Evolutionary conservation across 2,329 filamentous ascomycete genomes (phyloP).

Genomic region (Salinomyces thailandicus): DNA sequence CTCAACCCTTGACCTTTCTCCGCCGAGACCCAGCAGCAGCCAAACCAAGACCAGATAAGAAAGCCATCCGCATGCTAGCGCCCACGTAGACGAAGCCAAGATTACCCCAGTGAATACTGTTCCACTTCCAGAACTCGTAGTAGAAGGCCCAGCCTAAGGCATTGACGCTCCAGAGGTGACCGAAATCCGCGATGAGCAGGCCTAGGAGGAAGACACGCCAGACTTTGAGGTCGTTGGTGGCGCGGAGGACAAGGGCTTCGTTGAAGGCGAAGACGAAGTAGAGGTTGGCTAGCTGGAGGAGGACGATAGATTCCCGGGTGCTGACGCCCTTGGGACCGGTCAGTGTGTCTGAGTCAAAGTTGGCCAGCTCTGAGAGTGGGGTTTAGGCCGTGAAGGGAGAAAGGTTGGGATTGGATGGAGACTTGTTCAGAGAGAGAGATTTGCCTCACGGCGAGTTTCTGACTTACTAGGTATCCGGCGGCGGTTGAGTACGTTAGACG

Average conservation of each 20-base stretch:
- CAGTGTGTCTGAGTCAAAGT: background rate
- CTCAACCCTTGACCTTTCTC: no score
- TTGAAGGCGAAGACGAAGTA: conserved; percentile 69
- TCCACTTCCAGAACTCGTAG: conserved; percentile 27
- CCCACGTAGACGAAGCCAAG: conserved; percentile 29
- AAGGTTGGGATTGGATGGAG: no score
- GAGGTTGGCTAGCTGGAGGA: conserved; percentile 67
- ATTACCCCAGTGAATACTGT: conserved; percentile 28
- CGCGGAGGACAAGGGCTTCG: conserved; percentile 64
- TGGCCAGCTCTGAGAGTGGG: background rate
- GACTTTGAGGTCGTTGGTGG: conserved; percentile 56
- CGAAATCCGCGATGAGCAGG: conserved; percentile 64
- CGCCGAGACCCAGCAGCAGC: background rate
- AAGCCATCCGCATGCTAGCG: conserved; percentile 22
- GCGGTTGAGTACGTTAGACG: conserved; percentile 46
- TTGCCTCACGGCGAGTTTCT: no score
- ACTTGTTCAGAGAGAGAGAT: no score
- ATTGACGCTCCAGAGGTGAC: conserved; percentile 59
- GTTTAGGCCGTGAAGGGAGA: no score
- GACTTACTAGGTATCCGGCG: conserved; percentile 9
- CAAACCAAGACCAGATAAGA: conserved; percentile 24
- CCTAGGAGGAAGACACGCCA: conserved; percentile 59
- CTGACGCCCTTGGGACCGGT: conserved; percentile 30
- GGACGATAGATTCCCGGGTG: conserved; percentile 50
- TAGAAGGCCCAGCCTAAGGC: conserved; percentile 46